Percentiles rank a stretch among this genome's conserved stretches.
Conservation (phyloP, 768 basidiomycete species). For the Auriscalpium orientale region DNA sequence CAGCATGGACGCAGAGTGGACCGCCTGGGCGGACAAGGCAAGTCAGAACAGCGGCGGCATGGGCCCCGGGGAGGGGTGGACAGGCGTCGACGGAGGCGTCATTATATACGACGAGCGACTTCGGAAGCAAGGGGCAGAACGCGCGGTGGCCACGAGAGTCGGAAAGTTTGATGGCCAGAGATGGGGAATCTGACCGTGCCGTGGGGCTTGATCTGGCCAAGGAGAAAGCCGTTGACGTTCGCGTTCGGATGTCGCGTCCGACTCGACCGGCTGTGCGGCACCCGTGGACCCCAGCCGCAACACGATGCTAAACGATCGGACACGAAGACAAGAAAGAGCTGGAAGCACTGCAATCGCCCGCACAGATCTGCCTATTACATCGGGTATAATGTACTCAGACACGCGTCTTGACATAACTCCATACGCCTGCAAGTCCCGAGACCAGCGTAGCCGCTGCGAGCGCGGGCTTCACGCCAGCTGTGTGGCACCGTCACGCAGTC, state of each 20-base stretch:
- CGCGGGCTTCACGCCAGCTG: constrained; percentile 90
- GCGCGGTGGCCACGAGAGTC: constrained; percentile 8
- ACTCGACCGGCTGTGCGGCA: constrained; percentile 6
- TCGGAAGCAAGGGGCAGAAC: constrained; percentile 9
- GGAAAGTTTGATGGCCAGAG: constrained; percentile 3
- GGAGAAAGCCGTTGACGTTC: constrained; percentile 2
- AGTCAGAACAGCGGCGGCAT: neutral
- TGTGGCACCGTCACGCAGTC: constrained; percentile 27
- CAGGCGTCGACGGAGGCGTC: neutral
- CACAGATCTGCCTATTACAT: constrained; percentile 33
- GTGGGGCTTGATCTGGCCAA: constrained; percentile 5
- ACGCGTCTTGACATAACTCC: constrained; percentile 91
- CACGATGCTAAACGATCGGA: constrained; percentile 4
- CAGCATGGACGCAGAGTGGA: neutral
- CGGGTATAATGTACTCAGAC: constrained; percentile 49
- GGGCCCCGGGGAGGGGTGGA: constrained; percentile 3
- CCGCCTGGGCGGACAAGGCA: neutral
- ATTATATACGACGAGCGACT: constrained; percentile 7
- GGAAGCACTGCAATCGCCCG: constrained; percentile 8
- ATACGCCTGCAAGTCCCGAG: constrained; percentile 83
- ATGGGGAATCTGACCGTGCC: constrained; percentile 6
- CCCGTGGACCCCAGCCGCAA: neutral
- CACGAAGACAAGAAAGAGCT: constrained; percentile 5
- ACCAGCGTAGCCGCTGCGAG: constrained; percentile 84
- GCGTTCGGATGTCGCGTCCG: constrained; percentile 4